Base-by-base conservation (phyloP, 202 grass and related monocot species). In the Cymbopogon flexuosus region DNA sequence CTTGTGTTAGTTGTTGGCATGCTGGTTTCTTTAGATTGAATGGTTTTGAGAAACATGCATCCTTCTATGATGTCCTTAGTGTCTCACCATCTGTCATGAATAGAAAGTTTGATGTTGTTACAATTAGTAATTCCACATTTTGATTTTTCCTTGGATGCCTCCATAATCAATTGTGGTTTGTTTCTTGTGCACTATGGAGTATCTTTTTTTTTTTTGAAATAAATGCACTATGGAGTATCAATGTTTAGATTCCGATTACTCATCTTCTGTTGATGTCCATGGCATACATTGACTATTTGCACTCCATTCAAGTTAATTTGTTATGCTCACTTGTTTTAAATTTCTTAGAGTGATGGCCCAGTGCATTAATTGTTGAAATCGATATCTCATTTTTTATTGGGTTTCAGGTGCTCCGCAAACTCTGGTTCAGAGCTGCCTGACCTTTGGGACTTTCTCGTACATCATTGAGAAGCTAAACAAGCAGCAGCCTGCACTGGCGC, bases 361-460 rank as follows among this genome's bases (percentile, higher is more conserved):
- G 14, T 83, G 40, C 42, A 18, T 1, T 29, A 41, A 13, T 76
- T 16, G 11, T 3, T 41, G 33, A 37, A 76, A 30, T 65, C 0
- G 58, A 58, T 62, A 58, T 33, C 7, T 19, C 1, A 22, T 19
- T 21, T 33, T 62, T 74, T 72, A 36, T 45, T 56, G 82, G 57
- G 70, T 52, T 56, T 30, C 88, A 99, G 96, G 96, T 65, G 90
- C 96, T 31, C 96, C 92, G 4, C 84, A 95, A 65, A 80, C 90
- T 72, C 78, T 99, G 81, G 70, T 99, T 74, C 92, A 95, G 83
- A 95, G 92, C 84, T 99, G 96, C 19, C 49, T 91, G 46, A 93
- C 92, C 64, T 99, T 99, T 8, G 96, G 96, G 78, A 87, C 92
- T 33, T 91, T 99, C 86, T 99, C 96, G 18, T 99, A 82, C 57